A percentile compares a stretch with the other conserved stretches of the same genome.
phyloP scores from a whole-genome alignment of 1,139 yeast genomes.

The Zygoascus sp. region DNA sequence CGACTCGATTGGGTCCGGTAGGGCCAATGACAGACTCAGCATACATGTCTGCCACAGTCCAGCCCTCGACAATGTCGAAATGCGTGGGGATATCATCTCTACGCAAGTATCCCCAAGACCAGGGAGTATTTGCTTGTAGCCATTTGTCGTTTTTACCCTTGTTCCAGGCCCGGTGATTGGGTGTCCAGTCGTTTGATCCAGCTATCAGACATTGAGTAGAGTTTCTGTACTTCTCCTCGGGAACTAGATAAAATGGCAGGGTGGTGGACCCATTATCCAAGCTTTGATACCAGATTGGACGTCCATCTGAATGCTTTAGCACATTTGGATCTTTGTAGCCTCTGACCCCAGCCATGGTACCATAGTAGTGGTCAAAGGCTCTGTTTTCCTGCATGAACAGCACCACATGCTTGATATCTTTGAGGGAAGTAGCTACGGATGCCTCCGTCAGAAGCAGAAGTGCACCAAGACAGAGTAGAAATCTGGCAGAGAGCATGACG shows the following conservation, averaged over 20 bases:
- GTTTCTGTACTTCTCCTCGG: constrained; percentile 19
- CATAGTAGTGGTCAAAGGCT: constrained; percentile 30
- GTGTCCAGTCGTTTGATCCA: constrained; percentile 28
- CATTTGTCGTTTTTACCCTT: constrained; percentile 24
- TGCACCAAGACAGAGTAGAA: too few relatives aligned
- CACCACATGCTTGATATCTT: constrained; percentile 25
- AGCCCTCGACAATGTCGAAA: constrained; percentile 26
- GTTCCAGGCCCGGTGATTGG: constrained; percentile 28
- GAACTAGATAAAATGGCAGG: constrained; percentile 21
- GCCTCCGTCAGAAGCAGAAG: constrained; percentile 2
- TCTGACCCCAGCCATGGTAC: constrained; percentile 31
- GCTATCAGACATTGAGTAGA: constrained; percentile 25
- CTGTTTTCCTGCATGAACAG: constrained; percentile 31
- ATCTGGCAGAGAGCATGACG: background rate
- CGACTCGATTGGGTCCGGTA: constrained; percentile 28
- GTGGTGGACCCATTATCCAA: constrained; percentile 8
- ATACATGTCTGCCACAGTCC: constrained; percentile 29
- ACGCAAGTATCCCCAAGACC: constrained; percentile 25
- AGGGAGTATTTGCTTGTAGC: constrained; percentile 26
- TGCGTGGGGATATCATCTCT: constrained; percentile 27
- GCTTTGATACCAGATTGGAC: constrained; percentile 18
- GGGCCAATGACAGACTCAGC: constrained; percentile 28
- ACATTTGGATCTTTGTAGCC: constrained; percentile 31
- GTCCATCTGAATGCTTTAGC: constrained; percentile 6
- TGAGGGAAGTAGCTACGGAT: constrained; percentile 6